Base-by-base conservation (phyloP, 179 eudicot species). In the Beta macrorhiza region DNA sequence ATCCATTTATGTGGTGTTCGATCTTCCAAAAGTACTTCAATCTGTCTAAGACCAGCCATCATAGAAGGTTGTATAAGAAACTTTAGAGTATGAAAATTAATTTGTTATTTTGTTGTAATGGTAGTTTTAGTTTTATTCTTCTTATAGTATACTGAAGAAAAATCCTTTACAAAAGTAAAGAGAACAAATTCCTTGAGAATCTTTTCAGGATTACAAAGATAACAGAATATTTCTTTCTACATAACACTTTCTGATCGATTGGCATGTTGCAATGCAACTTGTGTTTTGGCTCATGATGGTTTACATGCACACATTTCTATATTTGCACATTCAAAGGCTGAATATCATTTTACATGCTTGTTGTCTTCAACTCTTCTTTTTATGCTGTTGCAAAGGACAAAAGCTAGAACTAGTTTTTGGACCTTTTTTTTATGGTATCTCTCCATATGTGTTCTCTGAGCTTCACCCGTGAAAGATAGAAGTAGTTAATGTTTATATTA, bases 1-100 rank as follows among this genome's bases (percentile, higher is more conserved):
- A 90, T 77, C 98, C 98, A 95, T 86, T 93, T 95, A 4, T 87
- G 87, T 1, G 91, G 89, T 32, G 86, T 88, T 44, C 73, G 88
- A 78, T 95, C 97, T 58, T 93, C 93, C 5, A 86, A 82, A n/a
- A 68, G 74, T 58, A 93, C 91, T 63, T 88, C 93, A 76, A 95
- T 84, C 25, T 78, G 86, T 82, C 84, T 87, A 77, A 57, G 72
- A 58, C 87, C 83, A 59, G 88, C 89, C 95, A 93, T 94, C 57
- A 76, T 12, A 51, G 14, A 16, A 29, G 8, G 5, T 29, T 73
- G n/a, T 73, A 29, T 29, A 10, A 17, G 14, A 15, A 74, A 4
- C 1, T 68, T 63, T 15, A 19, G 51, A 32, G 1, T 67, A 10
- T 45, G 10, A 52, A 63, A 79, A 51, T 1, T 0, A 49, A 1